Base-by-base conservation (phyloP, 805 yeast species). In the Diddensiella caesifluorescens region DNA sequence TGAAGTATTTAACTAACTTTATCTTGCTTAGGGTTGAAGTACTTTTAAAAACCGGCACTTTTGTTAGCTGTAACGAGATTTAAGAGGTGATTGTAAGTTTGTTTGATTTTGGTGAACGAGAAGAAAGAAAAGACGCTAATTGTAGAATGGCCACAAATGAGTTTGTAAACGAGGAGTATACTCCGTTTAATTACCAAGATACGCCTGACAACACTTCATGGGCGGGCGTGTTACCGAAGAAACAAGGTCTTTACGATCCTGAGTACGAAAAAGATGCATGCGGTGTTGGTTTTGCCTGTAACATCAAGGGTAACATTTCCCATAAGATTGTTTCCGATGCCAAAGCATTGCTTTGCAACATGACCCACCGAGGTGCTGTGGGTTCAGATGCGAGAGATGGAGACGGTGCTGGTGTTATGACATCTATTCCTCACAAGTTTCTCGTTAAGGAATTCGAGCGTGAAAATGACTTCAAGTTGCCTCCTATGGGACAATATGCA, bases 281-380 rank as follows among this genome's bases (percentile, higher is more conserved):
- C 74, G 98, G 98, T 69, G 97, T 92, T 38, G 98, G 98, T 49
- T 90, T 90, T 65, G 86, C 95, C 35, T 86, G 97, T 63, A 86
- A 90, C 69, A 83, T 89, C 68, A 86, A 88, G 64, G 97, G 97
- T 44, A 61, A 71, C 22, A 75, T 79, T 21, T 81, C 94, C 41
- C 98, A 92, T 70, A 88, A 89, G 61, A 87, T 90, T 54, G 88
- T 90, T 46, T 79, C 94, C 31, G 97, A 92, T 68, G 95, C 95
- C 31, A 72, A 51, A 52, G 78, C 76, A 60, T 69, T 90, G 56
- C 77, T 90, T 42, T 89, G 97, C 70, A 90, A 92, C 68, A 92
- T 90, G 98, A 85, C 97, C 48, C 98, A 90, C 65, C 79, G 98
- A 69, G 98, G 98, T 61, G 97, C 97, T 30, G 96, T 89, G 47